phyloP scores from a whole-genome alignment of 768 basidiomycete species.

The Mycena rebaudengoi region DNA sequence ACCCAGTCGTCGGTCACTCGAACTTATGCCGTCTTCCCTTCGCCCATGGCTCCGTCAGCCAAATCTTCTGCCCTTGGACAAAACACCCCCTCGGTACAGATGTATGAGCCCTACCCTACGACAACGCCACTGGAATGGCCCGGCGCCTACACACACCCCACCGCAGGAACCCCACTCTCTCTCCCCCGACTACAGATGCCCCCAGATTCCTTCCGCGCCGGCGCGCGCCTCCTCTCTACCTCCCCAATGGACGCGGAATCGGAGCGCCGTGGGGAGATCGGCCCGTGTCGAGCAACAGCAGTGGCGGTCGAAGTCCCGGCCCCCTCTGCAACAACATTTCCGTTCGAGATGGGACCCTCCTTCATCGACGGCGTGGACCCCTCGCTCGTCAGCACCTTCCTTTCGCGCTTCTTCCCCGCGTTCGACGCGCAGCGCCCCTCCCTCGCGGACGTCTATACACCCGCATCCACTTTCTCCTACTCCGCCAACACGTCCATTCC shows the following conservation, averaged over 20 bases:
- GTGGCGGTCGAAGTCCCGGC: slow-evolving; percentile 41
- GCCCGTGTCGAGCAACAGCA: slow-evolving; percentile 39
- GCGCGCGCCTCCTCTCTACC: slow-evolving; percentile 14
- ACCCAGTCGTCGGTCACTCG: slow-evolving; percentile 31
- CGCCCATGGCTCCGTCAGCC: slow-evolving; percentile 11
- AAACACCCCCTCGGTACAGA: neutral
- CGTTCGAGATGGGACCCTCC: slow-evolving; percentile 74
- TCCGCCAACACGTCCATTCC: slow-evolving; percentile 88
- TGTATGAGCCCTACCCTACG: slow-evolving; percentile 24
- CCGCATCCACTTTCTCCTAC: slow-evolving; percentile 90
- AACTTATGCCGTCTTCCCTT: slow-evolving; percentile 30
- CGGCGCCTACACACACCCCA: neutral
- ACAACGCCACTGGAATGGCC: too few relatives aligned
- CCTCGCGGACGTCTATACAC: slow-evolving; percentile 80
- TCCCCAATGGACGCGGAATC: slow-evolving; percentile 15
- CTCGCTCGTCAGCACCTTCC: slow-evolving; percentile 75
- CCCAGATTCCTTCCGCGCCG: slow-evolving; percentile 23
- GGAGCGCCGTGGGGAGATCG: slow-evolving; percentile 35
- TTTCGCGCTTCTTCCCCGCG: slow-evolving; percentile 84
- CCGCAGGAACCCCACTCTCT: neutral
- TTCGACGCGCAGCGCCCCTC: slow-evolving; percentile 81
- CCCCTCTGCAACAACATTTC: slow-evolving; percentile 77
- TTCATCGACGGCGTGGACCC: slow-evolving; percentile 81
- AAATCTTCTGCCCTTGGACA: neutral
- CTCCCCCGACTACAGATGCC: slow-evolving; percentile 20